phyloP scores from a whole-genome alignment of 768 basidiomycete species.

The Phlebiopsis gigantea region DNA sequence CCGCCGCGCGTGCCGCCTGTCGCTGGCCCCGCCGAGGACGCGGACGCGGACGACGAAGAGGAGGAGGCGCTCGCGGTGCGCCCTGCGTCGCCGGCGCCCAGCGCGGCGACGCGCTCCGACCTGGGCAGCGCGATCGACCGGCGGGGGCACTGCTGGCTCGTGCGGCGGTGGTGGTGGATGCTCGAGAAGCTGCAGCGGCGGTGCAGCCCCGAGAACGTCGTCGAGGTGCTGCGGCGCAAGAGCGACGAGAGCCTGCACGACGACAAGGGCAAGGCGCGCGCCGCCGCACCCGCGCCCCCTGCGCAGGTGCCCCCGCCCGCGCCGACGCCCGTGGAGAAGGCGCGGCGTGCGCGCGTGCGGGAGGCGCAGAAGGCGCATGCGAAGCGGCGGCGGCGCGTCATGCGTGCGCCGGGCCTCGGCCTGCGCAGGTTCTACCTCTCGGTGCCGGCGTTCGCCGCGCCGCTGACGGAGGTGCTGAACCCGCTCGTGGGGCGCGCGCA shows the following conservation, averaged over 20 bases:
- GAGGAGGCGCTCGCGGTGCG: not conserved
- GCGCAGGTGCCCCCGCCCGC: not conserved
- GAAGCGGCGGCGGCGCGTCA: slow-evolving; percentile 11
- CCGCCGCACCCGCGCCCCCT: not conserved
- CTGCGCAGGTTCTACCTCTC: slow-evolving; percentile 34
- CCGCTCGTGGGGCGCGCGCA: slow-evolving; percentile 73
- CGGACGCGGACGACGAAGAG: not conserved
- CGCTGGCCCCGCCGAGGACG: not conserved
- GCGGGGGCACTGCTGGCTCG: not conserved
- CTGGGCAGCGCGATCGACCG: slow-evolving; percentile 4
- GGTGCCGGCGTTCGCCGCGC: slow-evolving; percentile 68
- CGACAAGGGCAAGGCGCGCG: not conserved
- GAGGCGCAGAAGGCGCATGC: not conserved
- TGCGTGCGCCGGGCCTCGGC: slow-evolving; percentile 29
- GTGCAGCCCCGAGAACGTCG: slow-evolving; percentile 24
- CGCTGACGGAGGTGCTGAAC: slow-evolving; percentile 64
- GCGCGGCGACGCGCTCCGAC: not conserved
- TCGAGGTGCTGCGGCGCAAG: slow-evolving; percentile 6
- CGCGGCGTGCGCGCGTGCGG: not conserved
- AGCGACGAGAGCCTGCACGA: not conserved
- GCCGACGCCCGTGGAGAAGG: not conserved
- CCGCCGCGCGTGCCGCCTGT: slow-evolving; percentile 18
- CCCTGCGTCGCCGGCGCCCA: not conserved
- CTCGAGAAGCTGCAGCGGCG: slow-evolving; percentile 17
- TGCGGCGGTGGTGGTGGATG: slow-evolving; percentile 6